These are phyloP conservation scores for Leucogyrophana mollusca DNA, from an alignment of 768 basidiomycete genomes.

Conservation along the genomic window DNA sequence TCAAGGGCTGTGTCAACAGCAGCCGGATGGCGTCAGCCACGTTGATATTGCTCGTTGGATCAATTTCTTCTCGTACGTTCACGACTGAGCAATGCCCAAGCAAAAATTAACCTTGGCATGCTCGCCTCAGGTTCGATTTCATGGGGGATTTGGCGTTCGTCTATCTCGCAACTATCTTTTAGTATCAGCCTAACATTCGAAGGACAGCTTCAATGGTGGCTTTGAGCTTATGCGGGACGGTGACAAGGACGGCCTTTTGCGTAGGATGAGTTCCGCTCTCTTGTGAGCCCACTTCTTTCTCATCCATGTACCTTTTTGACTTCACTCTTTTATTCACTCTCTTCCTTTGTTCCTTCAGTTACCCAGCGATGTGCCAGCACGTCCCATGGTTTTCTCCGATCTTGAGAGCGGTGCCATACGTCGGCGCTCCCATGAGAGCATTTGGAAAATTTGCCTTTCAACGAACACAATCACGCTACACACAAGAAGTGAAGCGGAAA, in stretches of 20 bases:
- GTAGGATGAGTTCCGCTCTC: slow-evolving; percentile 26
- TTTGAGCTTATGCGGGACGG: slow-evolving; percentile 37
- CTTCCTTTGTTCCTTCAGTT: slow-evolving; percentile 6
- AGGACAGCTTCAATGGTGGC: slow-evolving; percentile 38
- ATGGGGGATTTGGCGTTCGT: slow-evolving; percentile 33
- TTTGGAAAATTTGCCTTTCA: slow-evolving; percentile 27
- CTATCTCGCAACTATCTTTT: neutral
- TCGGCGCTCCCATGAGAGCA: slow-evolving; percentile 25
- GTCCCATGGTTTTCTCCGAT: slow-evolving; percentile 24
- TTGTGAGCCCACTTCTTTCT: slow-evolving; percentile 17
- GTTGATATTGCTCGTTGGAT: neutral
- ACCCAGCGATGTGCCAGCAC: slow-evolving; percentile 12
- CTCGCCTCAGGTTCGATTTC: slow-evolving; percentile 21
- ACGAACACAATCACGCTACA: slow-evolving; percentile 21
- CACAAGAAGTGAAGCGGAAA: slow-evolving; percentile 17
- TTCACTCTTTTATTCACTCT: too few species aligned
- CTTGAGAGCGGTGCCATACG: slow-evolving; percentile 26
- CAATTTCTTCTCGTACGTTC: slow-evolving; percentile 4
- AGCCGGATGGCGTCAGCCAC: slow-evolving; percentile 2
- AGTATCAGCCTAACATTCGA: neutral
- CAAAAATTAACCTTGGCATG: too few species aligned
- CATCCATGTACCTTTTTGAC: slow-evolving; percentile 6
- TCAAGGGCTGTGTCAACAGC: slow-evolving; percentile 10
- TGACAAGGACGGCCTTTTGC: slow-evolving; percentile 30
- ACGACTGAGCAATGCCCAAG: neutral